phyloP scores from a whole-genome alignment of 768 basidiomycete species.

The Gloeophyllum trabeum region DNA sequence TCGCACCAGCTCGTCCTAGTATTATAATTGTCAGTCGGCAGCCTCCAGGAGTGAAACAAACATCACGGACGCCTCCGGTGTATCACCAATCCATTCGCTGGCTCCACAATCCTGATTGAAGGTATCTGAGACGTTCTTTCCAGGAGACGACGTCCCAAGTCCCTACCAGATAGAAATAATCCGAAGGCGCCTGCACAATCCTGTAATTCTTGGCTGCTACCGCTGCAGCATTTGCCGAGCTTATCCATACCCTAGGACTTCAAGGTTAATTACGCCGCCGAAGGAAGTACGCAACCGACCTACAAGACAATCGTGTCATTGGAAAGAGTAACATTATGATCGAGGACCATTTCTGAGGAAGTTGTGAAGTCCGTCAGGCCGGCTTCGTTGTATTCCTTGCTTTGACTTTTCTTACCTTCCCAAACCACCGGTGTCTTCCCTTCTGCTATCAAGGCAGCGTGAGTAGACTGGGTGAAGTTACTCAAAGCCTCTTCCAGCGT shows the following conservation, averaged over 20 bases:
- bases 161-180: constrained; percentile 41
- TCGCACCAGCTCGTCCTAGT: constrained; percentile 34
- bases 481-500: constrained; percentile 57
- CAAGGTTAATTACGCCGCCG: not conserved
- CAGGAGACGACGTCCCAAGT: not conserved
- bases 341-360: constrained; percentile 41
- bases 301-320: constrained; percentile 33
- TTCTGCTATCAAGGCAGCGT: constrained; percentile 35
- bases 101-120: constrained; percentile 41
- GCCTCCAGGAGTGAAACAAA: not conserved
- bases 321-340: constrained; percentile 24
- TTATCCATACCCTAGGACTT: constrained; percentile 32
- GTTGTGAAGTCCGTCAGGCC: too few species aligned
- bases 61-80: constrained; percentile 19
- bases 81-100: constrained; percentile 31
- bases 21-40: not conserved
- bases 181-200: constrained; percentile 34
- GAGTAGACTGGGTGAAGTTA: constrained; percentile 48
- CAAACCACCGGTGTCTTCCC: constrained; percentile 78
- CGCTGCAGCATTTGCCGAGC: constrained; percentile 24
- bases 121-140: too few species aligned
- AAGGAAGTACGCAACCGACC: not conserved
- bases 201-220: constrained; percentile 29
- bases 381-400: too few species aligned
- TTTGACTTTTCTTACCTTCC: constrained; percentile 57